Evolutionary conservation across 1,139 yeast species (phyloP).

Genomic region (Yamadazyma epiphylla): DNA sequence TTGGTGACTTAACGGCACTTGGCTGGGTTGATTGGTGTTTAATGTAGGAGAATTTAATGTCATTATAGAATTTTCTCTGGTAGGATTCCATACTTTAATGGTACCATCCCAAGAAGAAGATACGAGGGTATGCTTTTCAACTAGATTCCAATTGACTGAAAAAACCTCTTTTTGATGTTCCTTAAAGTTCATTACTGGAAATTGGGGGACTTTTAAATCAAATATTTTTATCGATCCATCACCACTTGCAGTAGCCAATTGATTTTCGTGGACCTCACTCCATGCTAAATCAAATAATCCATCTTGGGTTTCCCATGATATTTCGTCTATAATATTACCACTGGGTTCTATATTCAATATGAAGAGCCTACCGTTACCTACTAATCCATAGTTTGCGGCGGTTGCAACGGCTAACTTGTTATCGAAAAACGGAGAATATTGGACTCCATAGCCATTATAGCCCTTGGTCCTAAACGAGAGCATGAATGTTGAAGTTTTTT

Average conservation of each 20-base stretch:
- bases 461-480: constrained; percentile 73
- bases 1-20: constrained; percentile 26
- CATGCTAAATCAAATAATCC: constrained; percentile 86
- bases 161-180: constrained; percentile 90
- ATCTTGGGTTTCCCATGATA: constrained; percentile 85
- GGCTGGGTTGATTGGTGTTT: constrained; percentile 1
- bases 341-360: constrained; percentile 63
- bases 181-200: constrained; percentile 71
- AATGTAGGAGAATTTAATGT: constrained; percentile 39
- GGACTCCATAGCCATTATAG: constrained; percentile 82
- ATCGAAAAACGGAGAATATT: constrained; percentile 90
- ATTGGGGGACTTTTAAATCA: constrained; percentile 63
- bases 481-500: constrained; percentile 36
- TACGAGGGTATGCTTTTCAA: constrained; percentile 68
- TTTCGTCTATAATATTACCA: constrained; percentile 57
- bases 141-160: constrained; percentile 80
- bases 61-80: constrained; percentile 51
- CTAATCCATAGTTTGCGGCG: constrained; percentile 89
- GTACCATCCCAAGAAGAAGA: constrained; percentile 93
- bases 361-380: constrained; percentile 84
- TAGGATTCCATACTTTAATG: constrained; percentile 70
- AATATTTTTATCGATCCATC: constrained; percentile 85
- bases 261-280: constrained; percentile 90
- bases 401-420: constrained; percentile 86
- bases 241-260: constrained; percentile 77